Base-by-base conservation (phyloP, 257 asterid genomes). In the Verbena officinalis region DNA sequence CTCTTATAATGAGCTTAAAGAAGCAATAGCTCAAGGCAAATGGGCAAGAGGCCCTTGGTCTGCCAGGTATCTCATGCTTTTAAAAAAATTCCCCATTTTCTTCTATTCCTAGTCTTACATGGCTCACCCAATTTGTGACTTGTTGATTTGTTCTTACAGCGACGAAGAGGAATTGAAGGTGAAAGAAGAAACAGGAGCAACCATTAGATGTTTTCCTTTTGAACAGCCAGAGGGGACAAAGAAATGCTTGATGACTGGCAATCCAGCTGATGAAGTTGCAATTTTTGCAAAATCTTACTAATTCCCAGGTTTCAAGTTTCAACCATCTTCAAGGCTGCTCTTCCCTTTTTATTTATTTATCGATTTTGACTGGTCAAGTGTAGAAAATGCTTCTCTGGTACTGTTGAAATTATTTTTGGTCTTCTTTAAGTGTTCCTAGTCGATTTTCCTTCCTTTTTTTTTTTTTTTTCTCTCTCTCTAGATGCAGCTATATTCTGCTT, bases 41-140 rank as follows among this genome's bases (percentile, higher is more conserved):
- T 95, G 99, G 98, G 99, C 98, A 15, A 83, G 99, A 75, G 99
- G 98, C 48, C 98, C 99, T 71, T 95, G 98, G 98, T 86, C 96
- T 51, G 98, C 96, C 73, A 89, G 99, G 99, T 90, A 78, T 5
- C 5, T 48, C 27, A 7, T 45, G 9, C 48, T 55, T 38, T 38
- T 12, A 1, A 9, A 44, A 55, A 33, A 60, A 73, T 9, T 5
- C 40, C 40, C 30, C 65, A 62, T 13, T 15, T 55, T 34, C 30
- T 17, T 19, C 23, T 6, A 50, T 38, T 20, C 17, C 24, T 39
- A 17, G 17, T n/a, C n/a, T n/a, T n/a, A n/a, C n/a, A n/a, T n/a
- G n/a, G n/a, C 16, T 13, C 39, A 15, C 49, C 40, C 16, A 19
- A 46, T 30, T 16, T 51, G 38, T 20, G 20, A n/a, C 43, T 38